These are phyloP conservation scores for Leccinellum luteum DNA, from an alignment of 768 basidiomycete species.

Conservation along the genomic window DNA sequence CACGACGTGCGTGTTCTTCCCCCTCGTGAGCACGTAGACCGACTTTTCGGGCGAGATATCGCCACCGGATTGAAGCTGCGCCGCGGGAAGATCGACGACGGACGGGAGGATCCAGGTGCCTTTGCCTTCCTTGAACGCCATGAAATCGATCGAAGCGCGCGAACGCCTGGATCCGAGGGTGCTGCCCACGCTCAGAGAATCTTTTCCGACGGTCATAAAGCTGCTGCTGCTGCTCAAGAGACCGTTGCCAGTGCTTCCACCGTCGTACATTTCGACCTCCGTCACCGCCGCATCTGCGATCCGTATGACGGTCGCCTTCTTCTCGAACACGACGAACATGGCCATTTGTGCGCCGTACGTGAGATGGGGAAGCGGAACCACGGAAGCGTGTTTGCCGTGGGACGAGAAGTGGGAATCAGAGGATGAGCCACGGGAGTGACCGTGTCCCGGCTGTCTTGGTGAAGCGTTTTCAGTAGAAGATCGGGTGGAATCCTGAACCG, in stretches of 20 bases:
- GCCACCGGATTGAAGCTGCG: constrained; percentile 14
- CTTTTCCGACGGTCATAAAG: constrained; percentile 18
- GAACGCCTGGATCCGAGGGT: constrained; percentile 32
- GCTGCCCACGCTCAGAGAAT: constrained; percentile 24
- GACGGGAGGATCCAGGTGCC: constrained; percentile 29
- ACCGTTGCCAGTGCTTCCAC: constrained; percentile 10
- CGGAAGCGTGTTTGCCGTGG: constrained; percentile 24
- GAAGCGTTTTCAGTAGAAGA: constrained; percentile 41
- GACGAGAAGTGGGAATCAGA: constrained; percentile 36
- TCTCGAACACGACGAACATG: constrained; percentile 83
- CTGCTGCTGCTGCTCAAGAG: constrained; percentile 17
- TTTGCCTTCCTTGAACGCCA: constrained; percentile 37
- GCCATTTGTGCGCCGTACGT: constrained; percentile 70
- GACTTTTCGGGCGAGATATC: constrained; percentile 31
- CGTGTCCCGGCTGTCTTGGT: constrained; percentile 20
- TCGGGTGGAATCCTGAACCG: constrained; percentile 50
- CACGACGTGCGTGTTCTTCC: constrained; percentile 64
- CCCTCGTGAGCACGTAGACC: constrained; percentile 67
- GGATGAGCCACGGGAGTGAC: constrained; percentile 45
- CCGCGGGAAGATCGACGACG: constrained; percentile 23
- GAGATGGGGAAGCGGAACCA: constrained; percentile 33
- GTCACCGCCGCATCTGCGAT: constrained; percentile 77
- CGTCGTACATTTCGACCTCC: constrained; percentile 64
- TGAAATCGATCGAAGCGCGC: constrained; percentile 44
- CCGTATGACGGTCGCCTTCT: constrained; percentile 83